A percentile compares a stretch with the other conserved stretches of the same genome.
These are phyloP conservation scores for Myriosclerotinia curreyana DNA, from an alignment of 2,329 filamentous ascomycete genomes.

Conservation along the genomic window DNA sequence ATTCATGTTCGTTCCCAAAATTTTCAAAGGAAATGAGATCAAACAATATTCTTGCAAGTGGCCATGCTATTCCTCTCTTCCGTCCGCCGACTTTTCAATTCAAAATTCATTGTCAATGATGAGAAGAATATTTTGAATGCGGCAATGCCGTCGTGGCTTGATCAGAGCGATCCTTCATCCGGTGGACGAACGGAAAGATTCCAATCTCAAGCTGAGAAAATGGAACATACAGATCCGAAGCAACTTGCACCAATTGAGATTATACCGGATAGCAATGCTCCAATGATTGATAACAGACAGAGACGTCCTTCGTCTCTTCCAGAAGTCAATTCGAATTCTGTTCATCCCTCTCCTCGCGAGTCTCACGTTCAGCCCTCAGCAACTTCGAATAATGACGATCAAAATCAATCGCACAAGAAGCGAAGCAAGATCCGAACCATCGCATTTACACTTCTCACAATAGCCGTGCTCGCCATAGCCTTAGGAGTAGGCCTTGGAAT, in stretches of 20 bases:
- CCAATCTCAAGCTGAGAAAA: not conserved
- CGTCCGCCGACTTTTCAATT: conserved; percentile 8
- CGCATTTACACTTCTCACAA: not conserved
- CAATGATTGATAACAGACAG: not conserved
- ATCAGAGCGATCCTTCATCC: not conserved
- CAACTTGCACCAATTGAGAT: conserved; percentile 1
- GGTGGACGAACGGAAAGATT: not conserved
- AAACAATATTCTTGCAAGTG: conserved; percentile 1
- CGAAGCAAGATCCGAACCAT: not conserved
- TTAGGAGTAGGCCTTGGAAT: conserved; percentile 1
- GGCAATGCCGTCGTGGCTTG: not conserved
- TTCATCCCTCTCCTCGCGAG: not conserved
- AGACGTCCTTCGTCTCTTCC: conserved; percentile 3
- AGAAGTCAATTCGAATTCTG: not conserved
- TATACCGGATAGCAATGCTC: not conserved
- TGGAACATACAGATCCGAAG: conserved; percentile 13
- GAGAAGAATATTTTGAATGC: not conserved
- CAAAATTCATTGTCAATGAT: not conserved
- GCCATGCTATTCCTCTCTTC: conserved; percentile 16
- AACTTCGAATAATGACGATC: not conserved
- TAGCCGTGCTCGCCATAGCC: not conserved
- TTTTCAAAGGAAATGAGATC: conserved; percentile 6
- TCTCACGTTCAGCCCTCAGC: not conserved
- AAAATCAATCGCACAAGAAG: not conserved
- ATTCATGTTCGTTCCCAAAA: not conserved